These are phyloP conservation scores for Aspergillus bombycis DNA, from an alignment of 2,329 filamentous ascomycete genomes.

Conservation along the genomic window DNA sequence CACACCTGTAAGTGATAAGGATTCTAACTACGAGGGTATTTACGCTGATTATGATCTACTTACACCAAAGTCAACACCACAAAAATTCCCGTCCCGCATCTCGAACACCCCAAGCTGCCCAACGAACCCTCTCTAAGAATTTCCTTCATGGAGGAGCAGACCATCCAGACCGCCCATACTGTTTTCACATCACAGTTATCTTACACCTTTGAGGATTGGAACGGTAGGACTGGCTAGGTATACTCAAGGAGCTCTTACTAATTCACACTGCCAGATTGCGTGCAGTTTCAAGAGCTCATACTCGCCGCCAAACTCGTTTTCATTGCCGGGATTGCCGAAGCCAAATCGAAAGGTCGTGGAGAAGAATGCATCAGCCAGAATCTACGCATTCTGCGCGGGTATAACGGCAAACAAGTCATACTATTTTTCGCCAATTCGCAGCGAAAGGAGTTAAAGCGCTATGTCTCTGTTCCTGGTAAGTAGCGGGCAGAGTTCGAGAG, in stretches of 20 bases:
- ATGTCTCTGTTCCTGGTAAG: slow-evolving; percentile 45
- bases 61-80: slow-evolving; percentile 36
- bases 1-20: slow-evolving; percentile 40
- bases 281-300: slow-evolving; percentile 45
- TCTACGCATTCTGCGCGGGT: slow-evolving; percentile 41
- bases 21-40: not conserved
- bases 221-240: slow-evolving; percentile 29
- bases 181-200: slow-evolving; percentile 45
- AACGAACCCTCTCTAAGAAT: slow-evolving; percentile 40
- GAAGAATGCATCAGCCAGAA: slow-evolving; percentile 52
- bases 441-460: slow-evolving; percentile 43
- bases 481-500: not conserved
- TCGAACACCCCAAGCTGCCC: slow-evolving; percentile 45
- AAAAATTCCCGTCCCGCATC: slow-evolving; percentile 44
- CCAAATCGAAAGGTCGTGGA: slow-evolving; percentile 47
- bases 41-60: not conserved
- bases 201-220: slow-evolving; percentile 48
- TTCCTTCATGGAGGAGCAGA: slow-evolving; percentile 48
- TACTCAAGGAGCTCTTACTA: not conserved
- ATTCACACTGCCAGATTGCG: slow-evolving; percentile 36
- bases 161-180: slow-evolving; percentile 41
- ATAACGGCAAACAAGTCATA: slow-evolving; percentile 40
- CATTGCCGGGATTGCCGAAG: slow-evolving; percentile 46
- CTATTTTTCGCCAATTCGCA: slow-evolving; percentile 49
- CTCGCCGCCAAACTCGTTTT: slow-evolving; percentile 44